Conservation (phyloP, 192 early-diverging fungal species). For the Podila minutissima region DNA sequence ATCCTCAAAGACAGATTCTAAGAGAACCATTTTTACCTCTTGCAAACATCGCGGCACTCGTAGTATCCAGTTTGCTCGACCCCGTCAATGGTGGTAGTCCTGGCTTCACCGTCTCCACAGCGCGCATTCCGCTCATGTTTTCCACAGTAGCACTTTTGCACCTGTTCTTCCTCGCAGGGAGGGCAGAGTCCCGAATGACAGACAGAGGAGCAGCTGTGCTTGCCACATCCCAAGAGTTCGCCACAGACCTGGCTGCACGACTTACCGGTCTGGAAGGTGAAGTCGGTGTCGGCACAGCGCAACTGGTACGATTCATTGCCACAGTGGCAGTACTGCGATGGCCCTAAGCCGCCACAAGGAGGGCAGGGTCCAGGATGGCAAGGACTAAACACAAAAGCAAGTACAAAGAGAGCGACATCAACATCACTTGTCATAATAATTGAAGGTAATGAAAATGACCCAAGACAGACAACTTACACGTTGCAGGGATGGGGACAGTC, state of each 20-base stretch:
- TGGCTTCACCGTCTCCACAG: slow-evolving; percentile 68
- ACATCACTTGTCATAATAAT: background rate
- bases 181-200: slow-evolving; percentile 80
- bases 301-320: slow-evolving; percentile 73
- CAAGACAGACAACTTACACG: slow-evolving; percentile 51
- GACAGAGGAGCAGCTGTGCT: slow-evolving; percentile 68
- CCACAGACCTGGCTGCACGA: slow-evolving; percentile 80
- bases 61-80: slow-evolving; percentile 60
- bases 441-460: background rate
- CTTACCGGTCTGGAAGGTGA: slow-evolving; percentile 64
- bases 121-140: slow-evolving; percentile 58
- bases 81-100: slow-evolving; percentile 35
- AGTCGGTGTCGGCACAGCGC: slow-evolving; percentile 80
- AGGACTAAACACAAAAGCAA: slow-evolving; percentile 49
- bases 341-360: slow-evolving; percentile 85
- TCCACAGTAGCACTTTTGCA: slow-evolving; percentile 79
- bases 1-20: background rate
- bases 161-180: slow-evolving; percentile 63
- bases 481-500: slow-evolving; percentile 85
- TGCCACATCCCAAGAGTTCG: slow-evolving; percentile 75
- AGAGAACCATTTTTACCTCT: slow-evolving; percentile 37
- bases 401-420: background rate
- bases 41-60: slow-evolving; percentile 59
- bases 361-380: slow-evolving; percentile 97
- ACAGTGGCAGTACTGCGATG: slow-evolving; percentile 84